Evolutionary conservation across 345 rosid genomes (phyloP).

Genomic region (Bretschneidera sinensis): DNA sequence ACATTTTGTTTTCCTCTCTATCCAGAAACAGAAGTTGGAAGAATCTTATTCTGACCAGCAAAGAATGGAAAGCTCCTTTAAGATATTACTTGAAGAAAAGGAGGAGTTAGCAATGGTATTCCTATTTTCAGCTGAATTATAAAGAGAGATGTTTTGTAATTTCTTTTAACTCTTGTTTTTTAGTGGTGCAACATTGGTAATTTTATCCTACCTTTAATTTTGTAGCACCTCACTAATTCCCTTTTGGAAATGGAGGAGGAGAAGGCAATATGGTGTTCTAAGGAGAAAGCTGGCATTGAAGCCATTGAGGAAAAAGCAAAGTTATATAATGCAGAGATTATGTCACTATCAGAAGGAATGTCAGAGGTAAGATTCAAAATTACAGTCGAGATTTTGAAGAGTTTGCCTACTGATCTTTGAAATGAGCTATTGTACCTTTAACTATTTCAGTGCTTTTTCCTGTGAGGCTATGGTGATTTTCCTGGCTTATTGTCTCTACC

Average conservation of each 20-base stretch:
- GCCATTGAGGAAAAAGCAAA: conserved; percentile 61
- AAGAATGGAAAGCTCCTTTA: conserved; percentile 45
- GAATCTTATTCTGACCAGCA: conserved; percentile 48
- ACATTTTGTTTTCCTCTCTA: conserved; percentile 13
- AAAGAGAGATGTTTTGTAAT: not conserved
- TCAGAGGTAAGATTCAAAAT: conserved; percentile 45
- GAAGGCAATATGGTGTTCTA: conserved; percentile 72
- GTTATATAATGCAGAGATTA: conserved; percentile 33
- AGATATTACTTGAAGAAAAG: conserved; percentile 63
- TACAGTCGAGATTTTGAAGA: no score
- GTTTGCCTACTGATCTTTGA: conserved; percentile 1
- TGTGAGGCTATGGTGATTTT: not conserved
- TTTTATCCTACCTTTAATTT: conserved; percentile 13
- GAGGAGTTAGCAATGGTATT: conserved; percentile 88
- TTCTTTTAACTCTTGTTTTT: not conserved
- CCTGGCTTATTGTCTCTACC: not conserved
- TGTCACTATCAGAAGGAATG: conserved; percentile 39
- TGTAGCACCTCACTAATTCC: conserved; percentile 75
- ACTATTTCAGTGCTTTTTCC: conserved; percentile 4
- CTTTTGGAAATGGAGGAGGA: conserved; percentile 93
- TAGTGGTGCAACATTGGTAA: conserved; percentile 6
- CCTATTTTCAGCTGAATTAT: conserved; percentile 2
- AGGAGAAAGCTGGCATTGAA: conserved; percentile 59
- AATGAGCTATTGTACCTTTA: conserved; percentile 3
- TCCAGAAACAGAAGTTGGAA: conserved; percentile 58